Percentiles rank a stretch among this genome's conserved stretches.
phyloP scores from a whole-genome alignment of 768 basidiomycete genomes.

The Lentinula guzmanii region DNA sequence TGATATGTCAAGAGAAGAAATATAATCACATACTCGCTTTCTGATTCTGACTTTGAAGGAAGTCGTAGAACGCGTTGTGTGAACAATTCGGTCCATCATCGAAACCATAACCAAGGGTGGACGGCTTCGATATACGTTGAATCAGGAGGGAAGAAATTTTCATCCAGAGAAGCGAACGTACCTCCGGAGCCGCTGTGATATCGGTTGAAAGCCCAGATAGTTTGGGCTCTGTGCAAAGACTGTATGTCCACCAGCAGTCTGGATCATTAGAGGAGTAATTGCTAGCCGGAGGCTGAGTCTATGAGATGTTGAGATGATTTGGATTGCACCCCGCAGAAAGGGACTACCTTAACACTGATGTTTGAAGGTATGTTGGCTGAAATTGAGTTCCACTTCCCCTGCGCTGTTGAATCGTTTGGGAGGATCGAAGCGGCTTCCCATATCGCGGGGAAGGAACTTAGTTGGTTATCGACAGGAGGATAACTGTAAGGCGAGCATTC shows the following conservation, averaged over 20 bases:
- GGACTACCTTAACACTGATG: conserved; percentile 34
- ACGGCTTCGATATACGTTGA: conserved; percentile 28
- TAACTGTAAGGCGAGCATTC: conserved; percentile 43
- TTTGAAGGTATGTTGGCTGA: conserved; percentile 34
- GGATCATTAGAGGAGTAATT: conserved; percentile 30
- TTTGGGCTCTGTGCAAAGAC: conserved; percentile 44
- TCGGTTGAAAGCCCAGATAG: conserved; percentile 35
- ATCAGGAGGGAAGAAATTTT: neutral
- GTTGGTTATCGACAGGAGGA: conserved; percentile 23
- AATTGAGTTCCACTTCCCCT: conserved; percentile 37
- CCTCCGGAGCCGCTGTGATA: conserved; percentile 43
- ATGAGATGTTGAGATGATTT: neutral
- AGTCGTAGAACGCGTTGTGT: conserved; percentile 60
- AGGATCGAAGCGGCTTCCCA: conserved; percentile 42
- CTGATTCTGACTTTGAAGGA: conserved; percentile 43
- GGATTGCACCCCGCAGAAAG: neutral
- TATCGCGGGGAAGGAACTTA: conserved; percentile 34
- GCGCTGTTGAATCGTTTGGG: conserved; percentile 34
- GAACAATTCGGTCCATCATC: conserved; percentile 65
- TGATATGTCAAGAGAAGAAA: neutral
- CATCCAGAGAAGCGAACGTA: conserved; percentile 6
- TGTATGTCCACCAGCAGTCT: conserved; percentile 39
- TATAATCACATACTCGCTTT: conserved; percentile 44
- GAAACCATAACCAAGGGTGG: conserved; percentile 53
- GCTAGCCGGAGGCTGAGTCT: conserved; percentile 14